phyloP scores from a whole-genome alignment of 441 rosid species.

The Viola pubescens region DNA sequence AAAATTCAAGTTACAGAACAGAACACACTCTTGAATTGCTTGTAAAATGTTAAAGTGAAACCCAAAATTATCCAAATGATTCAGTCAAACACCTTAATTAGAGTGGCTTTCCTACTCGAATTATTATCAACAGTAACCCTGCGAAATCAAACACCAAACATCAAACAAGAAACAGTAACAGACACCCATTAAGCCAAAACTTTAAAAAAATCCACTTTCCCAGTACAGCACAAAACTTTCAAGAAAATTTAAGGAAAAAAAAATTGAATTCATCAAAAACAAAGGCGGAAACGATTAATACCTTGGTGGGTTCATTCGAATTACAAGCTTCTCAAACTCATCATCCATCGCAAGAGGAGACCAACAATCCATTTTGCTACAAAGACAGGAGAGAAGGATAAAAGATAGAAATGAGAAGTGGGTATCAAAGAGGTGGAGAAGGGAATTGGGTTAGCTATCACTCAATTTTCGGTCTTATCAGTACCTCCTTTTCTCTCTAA shows the following conservation, averaged over 20 bases:
- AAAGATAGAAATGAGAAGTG: not conserved
- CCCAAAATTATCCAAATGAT: constrained; percentile 5
- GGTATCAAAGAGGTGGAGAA: constrained; percentile 3
- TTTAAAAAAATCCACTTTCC: constrained; percentile 11
- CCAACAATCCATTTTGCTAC: constrained; percentile 52
- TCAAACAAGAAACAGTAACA: constrained; percentile 17
- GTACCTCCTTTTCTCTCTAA: not conserved
- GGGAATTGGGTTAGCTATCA: constrained; percentile 2
- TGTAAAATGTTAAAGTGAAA: not conserved
- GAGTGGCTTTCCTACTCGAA: constrained; percentile 50
- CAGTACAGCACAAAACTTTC: constrained; percentile 12
- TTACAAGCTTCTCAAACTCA: constrained; percentile 66
- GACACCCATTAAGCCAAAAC: not conserved
- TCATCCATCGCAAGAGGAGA: constrained; percentile 43
- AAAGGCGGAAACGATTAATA: not conserved
- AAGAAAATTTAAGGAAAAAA: constrained; percentile 9
- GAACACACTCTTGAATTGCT: constrained; percentile 5
- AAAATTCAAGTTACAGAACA: not conserved
- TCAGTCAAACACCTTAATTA: constrained; percentile 45
- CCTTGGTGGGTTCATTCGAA: constrained; percentile 83
- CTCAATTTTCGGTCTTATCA: too few species aligned
- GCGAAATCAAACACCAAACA: constrained; percentile 20
- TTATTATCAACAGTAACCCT: constrained; percentile 69
- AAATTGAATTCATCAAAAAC: constrained; percentile 10
- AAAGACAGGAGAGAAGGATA: not conserved